A percentile compares a stretch with the other conserved stretches of the same genome.
Evolutionary conservation across 2,329 filamentous ascomycete genomes (phyloP).

Genomic region (Sodiomyces alkalinus): DNA sequence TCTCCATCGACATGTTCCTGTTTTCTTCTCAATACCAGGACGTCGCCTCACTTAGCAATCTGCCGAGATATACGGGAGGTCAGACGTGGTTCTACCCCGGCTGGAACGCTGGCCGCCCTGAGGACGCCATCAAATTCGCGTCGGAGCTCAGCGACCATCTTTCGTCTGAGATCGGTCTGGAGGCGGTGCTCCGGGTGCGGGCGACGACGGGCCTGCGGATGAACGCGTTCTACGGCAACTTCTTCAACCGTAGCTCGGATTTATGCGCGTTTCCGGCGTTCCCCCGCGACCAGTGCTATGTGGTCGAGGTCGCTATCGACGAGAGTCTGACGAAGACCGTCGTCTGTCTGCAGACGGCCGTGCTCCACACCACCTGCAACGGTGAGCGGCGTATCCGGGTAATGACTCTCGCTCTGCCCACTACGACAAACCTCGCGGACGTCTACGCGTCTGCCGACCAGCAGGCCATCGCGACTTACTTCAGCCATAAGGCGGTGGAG

Average conservation of each 20-base stretch:
- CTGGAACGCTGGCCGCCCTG: constrained; percentile 85
- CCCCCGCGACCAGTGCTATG: constrained; percentile 91
- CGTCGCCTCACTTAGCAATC: constrained; percentile 87
- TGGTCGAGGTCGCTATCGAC: constrained; percentile 95
- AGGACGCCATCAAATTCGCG: constrained; percentile 96
- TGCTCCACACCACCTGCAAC: constrained; percentile 95
- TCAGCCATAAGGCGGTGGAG: constrained; percentile 95
- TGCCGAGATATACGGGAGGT: constrained; percentile 89
- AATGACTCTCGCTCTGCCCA: constrained; percentile 82
- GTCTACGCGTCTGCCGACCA: constrained; percentile 93
- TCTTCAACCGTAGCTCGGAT: constrained; percentile 96
- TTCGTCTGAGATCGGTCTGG: constrained; percentile 90
- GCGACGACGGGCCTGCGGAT: constrained; percentile 90
- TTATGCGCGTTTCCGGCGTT: constrained; percentile 96
- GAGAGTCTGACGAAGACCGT: constrained; percentile 85
- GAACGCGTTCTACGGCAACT: constrained; percentile 98
- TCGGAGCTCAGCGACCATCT: constrained; percentile 93
- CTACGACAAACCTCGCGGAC: constrained; percentile 78
- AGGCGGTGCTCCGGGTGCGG: constrained; percentile 88
- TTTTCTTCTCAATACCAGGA: constrained; percentile 96
- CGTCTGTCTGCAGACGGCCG: constrained; percentile 84
- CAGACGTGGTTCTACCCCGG: constrained; percentile 98
- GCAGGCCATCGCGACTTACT: constrained; percentile 83
- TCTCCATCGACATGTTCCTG: constrained; percentile 96
- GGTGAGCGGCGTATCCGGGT: constrained; percentile 92